Percentiles rank a stretch among this genome's conserved stretches.
These are phyloP conservation scores for Logfia minima DNA, from an alignment of 129 eudicot species.

Conservation along the genomic window DNA sequence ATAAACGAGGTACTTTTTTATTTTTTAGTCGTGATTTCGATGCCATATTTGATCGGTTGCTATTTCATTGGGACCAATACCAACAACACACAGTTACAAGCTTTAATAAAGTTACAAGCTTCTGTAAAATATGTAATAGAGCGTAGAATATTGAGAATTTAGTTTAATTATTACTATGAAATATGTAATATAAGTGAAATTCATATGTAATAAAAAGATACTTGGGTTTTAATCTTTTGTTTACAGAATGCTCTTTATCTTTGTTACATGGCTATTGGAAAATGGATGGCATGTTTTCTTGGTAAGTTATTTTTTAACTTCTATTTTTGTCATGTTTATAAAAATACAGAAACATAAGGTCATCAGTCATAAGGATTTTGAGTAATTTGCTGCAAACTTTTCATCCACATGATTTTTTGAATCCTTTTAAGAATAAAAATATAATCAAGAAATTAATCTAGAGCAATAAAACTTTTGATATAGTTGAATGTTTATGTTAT, in stretches of 20 bases:
- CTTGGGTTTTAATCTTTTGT: background rate
- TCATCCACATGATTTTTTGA: background rate
- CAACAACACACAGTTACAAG: background rate
- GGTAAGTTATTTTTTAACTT: conserved; percentile 33
- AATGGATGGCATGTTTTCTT: conserved; percentile 61
- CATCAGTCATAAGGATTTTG: no score
- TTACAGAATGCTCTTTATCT: conserved; percentile 56
- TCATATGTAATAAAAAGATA: background rate
- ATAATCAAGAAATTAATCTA: no score
- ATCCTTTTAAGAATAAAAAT: background rate
- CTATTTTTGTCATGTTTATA: background rate
- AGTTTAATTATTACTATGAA: background rate
- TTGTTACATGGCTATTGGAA: conserved; percentile 64
- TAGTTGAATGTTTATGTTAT: background rate
- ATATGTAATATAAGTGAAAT: no score
- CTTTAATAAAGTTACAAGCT: background rate
- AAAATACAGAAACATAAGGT: no score
- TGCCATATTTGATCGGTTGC: no score
- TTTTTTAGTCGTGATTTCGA: no score
- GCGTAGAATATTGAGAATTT: no score
- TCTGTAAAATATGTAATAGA: no score
- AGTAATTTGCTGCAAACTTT: background rate
- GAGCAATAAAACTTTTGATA: no score
- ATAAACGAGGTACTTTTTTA: conserved; percentile 55
- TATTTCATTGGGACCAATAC: no score